Evolutionary conservation across 129 eudicot species (phyloP).

Genomic region (Lonicera japonica): DNA sequence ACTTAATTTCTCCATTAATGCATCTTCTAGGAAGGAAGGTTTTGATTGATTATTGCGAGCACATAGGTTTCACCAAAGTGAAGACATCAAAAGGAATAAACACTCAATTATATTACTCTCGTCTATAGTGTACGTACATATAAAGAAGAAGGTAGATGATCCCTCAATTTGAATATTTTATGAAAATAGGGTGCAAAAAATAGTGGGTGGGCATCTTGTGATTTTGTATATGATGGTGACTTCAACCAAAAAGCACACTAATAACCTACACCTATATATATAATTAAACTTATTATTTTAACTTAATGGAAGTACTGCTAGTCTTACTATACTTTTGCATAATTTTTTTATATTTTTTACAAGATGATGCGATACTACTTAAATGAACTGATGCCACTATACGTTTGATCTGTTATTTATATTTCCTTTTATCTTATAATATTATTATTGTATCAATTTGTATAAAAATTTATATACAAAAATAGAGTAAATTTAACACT

Average conservation of each 20-base stretch:
- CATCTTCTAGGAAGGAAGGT: not conserved
- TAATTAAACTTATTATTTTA: no score
- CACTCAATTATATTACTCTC: not conserved
- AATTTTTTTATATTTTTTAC: no score
- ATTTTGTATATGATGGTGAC: slow-evolving; percentile 11
- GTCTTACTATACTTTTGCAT: no score
- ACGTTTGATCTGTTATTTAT: no score
- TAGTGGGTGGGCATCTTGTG: slow-evolving; percentile 32
- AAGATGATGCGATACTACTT: no score
- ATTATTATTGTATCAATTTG: no score
- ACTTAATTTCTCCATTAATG: no score
- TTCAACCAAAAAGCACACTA: slow-evolving; percentile 18
- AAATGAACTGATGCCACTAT: no score
- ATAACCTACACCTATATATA: slow-evolving; percentile 17
- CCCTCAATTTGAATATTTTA: not conserved
- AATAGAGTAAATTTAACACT: no score
- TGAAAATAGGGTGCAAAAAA: slow-evolving; percentile 3
- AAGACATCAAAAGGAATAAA: slow-evolving; percentile 8
- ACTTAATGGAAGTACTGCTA: no score
- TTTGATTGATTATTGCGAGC: not conserved
- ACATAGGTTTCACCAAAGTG: slow-evolving; percentile 1
- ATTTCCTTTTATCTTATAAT: no score
- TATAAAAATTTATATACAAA: no score
- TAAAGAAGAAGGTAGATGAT: not conserved
- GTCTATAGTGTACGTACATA: not conserved